Conservation (phyloP, 2,329 filamentous ascomycete species). For the Ophioceras dolichostomum region DNA sequence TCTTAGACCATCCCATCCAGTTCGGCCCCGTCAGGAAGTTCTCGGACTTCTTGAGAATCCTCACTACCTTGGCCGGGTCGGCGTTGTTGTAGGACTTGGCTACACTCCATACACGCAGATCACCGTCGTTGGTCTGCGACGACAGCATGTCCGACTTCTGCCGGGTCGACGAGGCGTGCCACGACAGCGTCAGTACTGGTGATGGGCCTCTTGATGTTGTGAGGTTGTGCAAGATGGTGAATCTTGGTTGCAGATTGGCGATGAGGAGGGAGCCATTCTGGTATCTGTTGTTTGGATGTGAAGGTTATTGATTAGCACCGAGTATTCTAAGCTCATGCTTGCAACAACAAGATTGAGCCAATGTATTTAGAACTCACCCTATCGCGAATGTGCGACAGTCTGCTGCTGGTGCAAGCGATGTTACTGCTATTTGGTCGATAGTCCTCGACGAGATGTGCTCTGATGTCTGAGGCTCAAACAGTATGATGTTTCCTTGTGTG, state of each 20-base stretch:
- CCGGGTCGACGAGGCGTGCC: constrained; percentile 92
- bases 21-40: constrained; percentile 64
- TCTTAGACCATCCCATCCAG: constrained; percentile 98
- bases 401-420: constrained; percentile 75
- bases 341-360: too few relatives aligned
- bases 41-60: constrained; percentile 72
- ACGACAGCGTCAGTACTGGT: constrained; percentile 74
- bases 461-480: constrained; percentile 86
- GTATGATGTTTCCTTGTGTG: constrained; percentile 79
- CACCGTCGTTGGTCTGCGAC: constrained; percentile 81
- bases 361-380: constrained; percentile 53
- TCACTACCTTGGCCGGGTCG: constrained; percentile 77
- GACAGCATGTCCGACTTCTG: constrained; percentile 98
- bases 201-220: constrained; percentile 76
- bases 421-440: constrained; percentile 84
- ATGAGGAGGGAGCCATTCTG: constrained; percentile 90
- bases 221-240: constrained; percentile 87
- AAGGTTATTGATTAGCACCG: too few relatives aligned
- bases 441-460: constrained; percentile 88
- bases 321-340: too few relatives aligned
- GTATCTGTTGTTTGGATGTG: too few relatives aligned
- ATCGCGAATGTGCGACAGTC: constrained; percentile 95
- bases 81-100: constrained; percentile 62
- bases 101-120: constrained; percentile 93
- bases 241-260: constrained; percentile 77